A percentile compares a stretch with the other conserved stretches of the same genome.
Evolutionary conservation across 2,329 filamentous ascomycete genomes (phyloP).

Genomic region (Clathrospora elynae): DNA sequence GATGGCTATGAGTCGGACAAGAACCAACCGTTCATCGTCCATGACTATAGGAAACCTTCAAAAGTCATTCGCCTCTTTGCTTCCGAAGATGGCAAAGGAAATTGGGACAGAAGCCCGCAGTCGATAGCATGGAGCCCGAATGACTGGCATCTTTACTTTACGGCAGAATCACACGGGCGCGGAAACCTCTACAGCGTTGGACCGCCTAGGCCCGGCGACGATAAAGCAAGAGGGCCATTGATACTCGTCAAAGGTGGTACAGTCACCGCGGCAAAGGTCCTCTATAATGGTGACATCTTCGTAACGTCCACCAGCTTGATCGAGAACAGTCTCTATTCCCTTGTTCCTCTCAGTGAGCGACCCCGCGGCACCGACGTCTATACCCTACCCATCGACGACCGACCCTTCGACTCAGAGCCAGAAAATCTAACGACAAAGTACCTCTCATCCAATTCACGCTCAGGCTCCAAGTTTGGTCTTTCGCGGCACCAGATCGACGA

Average conservation of each 20-base stretch:
- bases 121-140: slow-evolving; percentile 58
- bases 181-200: slow-evolving; percentile 60
- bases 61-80: slow-evolving; percentile 65
- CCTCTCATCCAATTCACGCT: slow-evolving; percentile 68
- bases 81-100: slow-evolving; percentile 66
- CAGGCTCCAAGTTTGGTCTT: slow-evolving; percentile 70
- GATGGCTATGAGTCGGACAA: slow-evolving; percentile 83
- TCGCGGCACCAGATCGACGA: slow-evolving; percentile 67
- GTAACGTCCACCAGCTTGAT: slow-evolving; percentile 70
- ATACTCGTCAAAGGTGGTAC: slow-evolving; percentile 43
- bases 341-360: slow-evolving; percentile 53
- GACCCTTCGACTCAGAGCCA: slow-evolving; percentile 34
- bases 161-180: slow-evolving; percentile 72
- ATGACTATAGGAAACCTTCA: slow-evolving; percentile 62
- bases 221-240: slow-evolving; percentile 26
- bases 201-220: slow-evolving; percentile 16
- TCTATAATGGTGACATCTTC: slow-evolving; percentile 62
- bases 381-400: slow-evolving; percentile 28
- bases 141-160: slow-evolving; percentile 68
- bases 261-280: slow-evolving; percentile 54
- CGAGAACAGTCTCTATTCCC: slow-evolving; percentile 72
- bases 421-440: slow-evolving; percentile 29
- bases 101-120: slow-evolving; percentile 61
- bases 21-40: slow-evolving; percentile 68
- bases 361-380: slow-evolving; percentile 20